A percentile compares a stretch with the other conserved stretches of the same genome.
Evolutionary conservation across 106 monocot genomes (phyloP).

Genomic region (Acorus gramineus): DNA sequence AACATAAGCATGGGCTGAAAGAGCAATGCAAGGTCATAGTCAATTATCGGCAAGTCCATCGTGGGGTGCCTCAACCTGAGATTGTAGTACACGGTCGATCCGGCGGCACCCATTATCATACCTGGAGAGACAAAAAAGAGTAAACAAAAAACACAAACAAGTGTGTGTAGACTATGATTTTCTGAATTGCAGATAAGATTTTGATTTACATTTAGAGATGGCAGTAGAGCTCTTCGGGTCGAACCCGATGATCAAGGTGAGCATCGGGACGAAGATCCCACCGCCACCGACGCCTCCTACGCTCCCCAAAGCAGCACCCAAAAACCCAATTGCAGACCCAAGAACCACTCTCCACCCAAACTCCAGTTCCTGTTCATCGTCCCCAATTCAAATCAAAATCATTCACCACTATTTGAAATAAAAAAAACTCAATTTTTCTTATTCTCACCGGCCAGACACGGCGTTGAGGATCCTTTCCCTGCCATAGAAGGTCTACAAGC

Average conservation of each 20-base stretch:
- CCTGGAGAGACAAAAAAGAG: constrained; percentile 6
- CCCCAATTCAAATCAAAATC: not conserved
- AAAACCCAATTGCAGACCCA: constrained; percentile 32
- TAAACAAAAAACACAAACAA: too few relatives aligned
- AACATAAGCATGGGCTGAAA: constrained; percentile 68
- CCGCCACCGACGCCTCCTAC: constrained; percentile 50
- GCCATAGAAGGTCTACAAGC: too few relatives aligned
- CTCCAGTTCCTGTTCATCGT: constrained; percentile 25
- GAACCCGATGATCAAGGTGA: constrained; percentile 43
- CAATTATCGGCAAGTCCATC: constrained; percentile 43
- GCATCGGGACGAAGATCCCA: constrained; percentile 54
- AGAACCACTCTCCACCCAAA: constrained; percentile 42
- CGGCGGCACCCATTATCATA: constrained; percentile 55
- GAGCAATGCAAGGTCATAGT: constrained; percentile 52
- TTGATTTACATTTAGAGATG: constrained; percentile 35
- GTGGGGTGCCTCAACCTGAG: constrained; percentile 33
- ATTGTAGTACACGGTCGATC: constrained; percentile 38
- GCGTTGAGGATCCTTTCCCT: too few relatives aligned
- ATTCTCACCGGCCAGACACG: too few relatives aligned
- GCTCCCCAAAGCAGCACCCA: constrained; percentile 45
- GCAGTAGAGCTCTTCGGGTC: constrained; percentile 46
- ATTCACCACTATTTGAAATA: not conserved
- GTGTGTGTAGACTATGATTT: too few relatives aligned
- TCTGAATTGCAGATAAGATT: too few relatives aligned
- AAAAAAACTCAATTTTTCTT: not conserved